These are phyloP conservation scores for Trypanosoma platydactyli DNA, from an alignment of 208 protist genomes.

Conservation along the genomic window DNA sequence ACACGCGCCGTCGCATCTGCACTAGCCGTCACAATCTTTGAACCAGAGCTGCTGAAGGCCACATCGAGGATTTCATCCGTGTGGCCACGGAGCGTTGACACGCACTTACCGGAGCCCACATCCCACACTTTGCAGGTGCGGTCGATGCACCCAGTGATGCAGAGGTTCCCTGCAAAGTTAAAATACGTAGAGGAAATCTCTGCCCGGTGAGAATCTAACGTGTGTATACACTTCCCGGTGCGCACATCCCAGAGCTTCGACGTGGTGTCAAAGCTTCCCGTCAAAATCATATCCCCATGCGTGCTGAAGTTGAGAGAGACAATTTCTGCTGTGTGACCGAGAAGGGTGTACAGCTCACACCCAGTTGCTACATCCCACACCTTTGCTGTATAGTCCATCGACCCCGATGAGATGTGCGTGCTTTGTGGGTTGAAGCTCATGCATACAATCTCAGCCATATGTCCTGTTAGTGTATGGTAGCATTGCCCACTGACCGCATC, in stretches of 20 bases:
- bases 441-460: conserved; percentile 95
- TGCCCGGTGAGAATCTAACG: conserved; percentile 90
- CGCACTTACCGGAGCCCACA: conserved; percentile 82
- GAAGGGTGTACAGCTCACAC: conserved; percentile 81
- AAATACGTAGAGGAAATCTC: conserved; percentile 95
- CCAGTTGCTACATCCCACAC: conserved; percentile 95
- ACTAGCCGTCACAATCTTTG: conserved; percentile 91
- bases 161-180: conserved; percentile 89
- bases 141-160: conserved; percentile 95
- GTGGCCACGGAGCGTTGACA: conserved; percentile 90
- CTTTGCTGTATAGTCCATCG: conserved; percentile 96
- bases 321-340: conserved; percentile 95
- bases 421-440: conserved; percentile 93
- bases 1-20: conserved; percentile 93
- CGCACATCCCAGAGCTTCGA: conserved; percentile 94
- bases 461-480: conserved; percentile 90
- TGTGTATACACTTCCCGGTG: conserved; percentile 80
- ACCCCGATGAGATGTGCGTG: conserved; percentile 90
- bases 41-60: conserved; percentile 87
- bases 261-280: conserved; percentile 95
- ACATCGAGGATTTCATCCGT: conserved; percentile 95
- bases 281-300: conserved; percentile 86
- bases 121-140: conserved; percentile 96
- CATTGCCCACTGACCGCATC: conserved; percentile 87
- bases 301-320: conserved; percentile 94